Percentiles rank a stretch among this genome's conserved stretches.
Evolutionary conservation across 371 early-diverging fungal genomes (phyloP).

Genomic region (Apophysomyces variabilis): DNA sequence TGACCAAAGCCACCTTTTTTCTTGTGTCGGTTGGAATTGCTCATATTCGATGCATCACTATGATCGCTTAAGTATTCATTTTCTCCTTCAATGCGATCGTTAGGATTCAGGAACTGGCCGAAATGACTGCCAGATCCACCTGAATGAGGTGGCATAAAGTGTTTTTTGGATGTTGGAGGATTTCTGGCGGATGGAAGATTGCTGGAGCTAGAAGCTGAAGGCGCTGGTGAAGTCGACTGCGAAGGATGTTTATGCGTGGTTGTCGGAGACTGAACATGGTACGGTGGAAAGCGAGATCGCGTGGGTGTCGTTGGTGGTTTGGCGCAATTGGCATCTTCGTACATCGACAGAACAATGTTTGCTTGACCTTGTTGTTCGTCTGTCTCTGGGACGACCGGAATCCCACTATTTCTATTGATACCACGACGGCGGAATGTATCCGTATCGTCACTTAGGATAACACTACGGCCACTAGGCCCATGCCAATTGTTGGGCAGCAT

Average conservation of each 20-base stretch:
- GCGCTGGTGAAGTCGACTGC: constrained; percentile 30
- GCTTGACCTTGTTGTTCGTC: constrained; percentile 49
- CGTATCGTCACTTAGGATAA: constrained; percentile 36
- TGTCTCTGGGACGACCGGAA: constrained; percentile 61
- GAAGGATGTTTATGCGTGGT: constrained; percentile 12
- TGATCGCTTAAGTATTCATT: constrained; percentile 64
- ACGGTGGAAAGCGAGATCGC: constrained; percentile 17
- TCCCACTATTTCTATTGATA: constrained; percentile 40
- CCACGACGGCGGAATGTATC: constrained; percentile 46
- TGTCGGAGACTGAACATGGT: constrained; percentile 15
- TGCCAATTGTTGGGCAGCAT: constrained; percentile 18
- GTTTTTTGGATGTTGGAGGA: constrained; percentile 13
- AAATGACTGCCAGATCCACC: constrained; percentile 16
- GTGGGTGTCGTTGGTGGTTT: not conserved
- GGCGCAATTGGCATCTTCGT: constrained; percentile 32
- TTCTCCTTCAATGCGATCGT: constrained; percentile 43
- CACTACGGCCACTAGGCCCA: constrained; percentile 21
- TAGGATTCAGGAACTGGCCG: constrained; percentile 46
- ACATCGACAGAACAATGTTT: constrained; percentile 60
- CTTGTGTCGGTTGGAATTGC: constrained; percentile 29
- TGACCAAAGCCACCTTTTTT: constrained; percentile 22
- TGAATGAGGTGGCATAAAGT: constrained; percentile 4
- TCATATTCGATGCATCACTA: constrained; percentile 59
- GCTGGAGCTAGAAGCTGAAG: constrained; percentile 30
- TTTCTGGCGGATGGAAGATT: constrained; percentile 14